Evolutionary conservation across 1,139 yeast species (phyloP), one percentile per base, ranked within the genome.

Genomic region (Candida tetrigidarum): DNA sequence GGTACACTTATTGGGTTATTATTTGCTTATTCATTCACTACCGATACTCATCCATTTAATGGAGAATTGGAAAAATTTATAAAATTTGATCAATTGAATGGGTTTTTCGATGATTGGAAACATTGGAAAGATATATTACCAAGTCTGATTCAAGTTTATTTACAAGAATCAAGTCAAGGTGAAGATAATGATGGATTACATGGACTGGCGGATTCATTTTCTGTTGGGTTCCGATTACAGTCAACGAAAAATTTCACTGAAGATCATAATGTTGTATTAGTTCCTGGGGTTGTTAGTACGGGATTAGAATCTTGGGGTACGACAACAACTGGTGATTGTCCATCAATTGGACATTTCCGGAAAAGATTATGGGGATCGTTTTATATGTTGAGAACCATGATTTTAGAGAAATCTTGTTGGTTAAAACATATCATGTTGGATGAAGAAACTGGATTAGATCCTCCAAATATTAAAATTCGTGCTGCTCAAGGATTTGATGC

Each of bases 401-500:
- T 93, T 28, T 71, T 92, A 45, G 97, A 93, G 58, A 93, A 93
- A 64, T 64, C 83, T 2, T 93, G 99, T 66, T 95, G 99, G 99
- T 74, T 93, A 50, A 84, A 86, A 60, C 96, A 91, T 62, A 80
- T 93, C 37, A 86, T 84, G 86, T 72, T 93, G 37, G 98, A 95
- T 63, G 85, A 90, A 0, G 84, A 81, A 48, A 92, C 99, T 0
- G 99, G 99, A 0, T 69, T 93, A 35, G 99, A 93, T 62, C 99
- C 99, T 0, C 86, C 87, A 0, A 79, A 86, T 42, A 78, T 88
- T 56, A 86, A 77, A 53, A 62, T 93, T 29, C 72, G 99, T 48
- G 96, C 99, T 0, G 95, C 97, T 0, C 96, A 89, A 61, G 99
- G 99, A 0, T 89, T 93, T 66, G 98, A 93, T 56, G 96, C 98